Base-by-base conservation (phyloP, 768 basidiomycete species). In the Lentinula aciculospora region DNA sequence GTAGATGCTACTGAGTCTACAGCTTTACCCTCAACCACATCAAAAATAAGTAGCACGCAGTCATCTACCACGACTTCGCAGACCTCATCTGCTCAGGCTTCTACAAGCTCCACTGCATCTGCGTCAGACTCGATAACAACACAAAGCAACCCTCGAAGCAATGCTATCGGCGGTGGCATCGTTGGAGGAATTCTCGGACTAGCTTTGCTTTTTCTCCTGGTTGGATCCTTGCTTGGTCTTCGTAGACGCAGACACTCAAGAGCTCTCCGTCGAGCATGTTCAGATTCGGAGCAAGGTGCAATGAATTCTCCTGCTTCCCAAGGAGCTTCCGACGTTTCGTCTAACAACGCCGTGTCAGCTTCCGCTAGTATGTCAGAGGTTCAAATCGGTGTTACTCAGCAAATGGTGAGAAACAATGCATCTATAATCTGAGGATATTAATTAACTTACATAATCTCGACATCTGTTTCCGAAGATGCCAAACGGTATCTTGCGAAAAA, bases 91-190 rank as follows among this genome's bases (percentile, higher is more conserved):
- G 45, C 60, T 13, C 48, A 54, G 13, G 39, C 61, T 28, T 31
- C 56, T 9, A 28, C 62, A 1, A 51, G 13, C 31, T 47, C 17
- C 4, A 27, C 61, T 23, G 49, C 61, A 28, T 5, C 62, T 4
- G 48, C 34, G 12, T 3, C 66, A 23, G 29, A 49, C 28, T 58
- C 68, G 28, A 63, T 70, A 0, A 55, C 6, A 28, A 55, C 34
- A 10, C 45, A 23, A 34, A 60, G 42, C 45, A 62, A 48, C 60
- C 37, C 21, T 45, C 61, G 59, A 36, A 61, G 57, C 56, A 71
- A 74, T 63, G 65, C 66, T 8, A 85, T 87, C 36, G 82, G 80
- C 0, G 86, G 85, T 39, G 85, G 86, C n/a, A 80, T 81, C 6
- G 73, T 85, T 5, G 83, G 82, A 3, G 82, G 79, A 13, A 58